Percentiles rank a stretch among this genome's conserved stretches.
Evolutionary conservation across 768 basidiomycete species (phyloP).

Genomic region (Sarcodon sp.): DNA sequence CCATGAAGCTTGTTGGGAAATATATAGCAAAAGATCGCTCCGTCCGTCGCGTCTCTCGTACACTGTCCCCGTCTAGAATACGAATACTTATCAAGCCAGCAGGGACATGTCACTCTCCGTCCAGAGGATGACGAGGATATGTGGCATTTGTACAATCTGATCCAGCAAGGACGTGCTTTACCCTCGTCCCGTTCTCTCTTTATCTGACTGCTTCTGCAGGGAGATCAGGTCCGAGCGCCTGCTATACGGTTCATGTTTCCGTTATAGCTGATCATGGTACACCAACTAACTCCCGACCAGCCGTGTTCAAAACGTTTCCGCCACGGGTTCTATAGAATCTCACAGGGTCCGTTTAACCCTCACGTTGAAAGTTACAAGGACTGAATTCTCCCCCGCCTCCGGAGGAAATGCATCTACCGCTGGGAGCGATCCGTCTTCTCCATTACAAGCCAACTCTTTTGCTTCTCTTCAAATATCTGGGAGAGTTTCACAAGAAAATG

Average conservation of each 20-base stretch:
- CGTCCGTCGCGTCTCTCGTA: slow-evolving; percentile 27
- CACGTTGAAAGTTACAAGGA: slow-evolving; percentile 66
- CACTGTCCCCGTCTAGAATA: slow-evolving; percentile 3
- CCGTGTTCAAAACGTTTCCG: slow-evolving; percentile 79
- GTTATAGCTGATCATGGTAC: not conserved
- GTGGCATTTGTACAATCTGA: slow-evolving; percentile 99
- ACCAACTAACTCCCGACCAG: slow-evolving; percentile 20
- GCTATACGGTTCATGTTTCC: slow-evolving; percentile 53
- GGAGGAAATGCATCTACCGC: slow-evolving; percentile 27
- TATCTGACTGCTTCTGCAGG: slow-evolving; percentile 20
- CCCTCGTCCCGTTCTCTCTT: not conserved
- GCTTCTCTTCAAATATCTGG: slow-evolving; percentile 80
- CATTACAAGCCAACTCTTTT: slow-evolving; percentile 18
- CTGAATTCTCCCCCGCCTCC: slow-evolving; percentile 68
- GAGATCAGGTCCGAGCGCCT: slow-evolving; percentile 75
- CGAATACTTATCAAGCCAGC: slow-evolving; percentile 1
- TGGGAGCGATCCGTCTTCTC: slow-evolving; percentile 19
- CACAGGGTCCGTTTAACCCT: slow-evolving; percentile 78
- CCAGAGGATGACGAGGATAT: slow-evolving; percentile 99
- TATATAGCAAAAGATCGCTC: slow-evolving; percentile 75
- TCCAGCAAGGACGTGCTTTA: slow-evolving; percentile 42
- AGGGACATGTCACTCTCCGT: slow-evolving; percentile 91
- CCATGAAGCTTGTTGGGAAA: slow-evolving; percentile 80
- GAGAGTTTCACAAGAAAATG: slow-evolving; percentile 75
- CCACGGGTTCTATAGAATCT: slow-evolving; percentile 91